Percentiles rank a stretch among this genome's conserved stretches.
Conservation (phyloP, 2,329 filamentous ascomycete species). For the Ceratocystis destructans region DNA sequence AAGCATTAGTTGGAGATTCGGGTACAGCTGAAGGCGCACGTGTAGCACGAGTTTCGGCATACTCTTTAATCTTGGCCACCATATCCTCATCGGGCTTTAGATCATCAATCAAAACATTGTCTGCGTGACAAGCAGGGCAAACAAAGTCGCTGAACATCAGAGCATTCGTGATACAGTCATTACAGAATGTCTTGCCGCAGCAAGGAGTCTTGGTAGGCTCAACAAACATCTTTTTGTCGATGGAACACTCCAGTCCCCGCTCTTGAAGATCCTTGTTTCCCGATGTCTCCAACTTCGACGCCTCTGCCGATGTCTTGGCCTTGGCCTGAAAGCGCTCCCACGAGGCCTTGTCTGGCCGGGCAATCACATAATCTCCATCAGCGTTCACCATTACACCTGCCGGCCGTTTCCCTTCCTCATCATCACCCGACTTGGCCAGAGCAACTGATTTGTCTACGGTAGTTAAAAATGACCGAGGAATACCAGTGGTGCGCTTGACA, state of each 20-base stretch:
- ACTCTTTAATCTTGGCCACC: slow-evolving; percentile 64
- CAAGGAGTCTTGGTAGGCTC: slow-evolving; percentile 98
- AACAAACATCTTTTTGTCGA: slow-evolving; percentile 97
- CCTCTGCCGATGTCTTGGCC: slow-evolving; percentile 69
- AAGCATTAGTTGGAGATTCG: slow-evolving; percentile 24
- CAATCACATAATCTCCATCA: slow-evolving; percentile 93
- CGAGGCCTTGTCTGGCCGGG: slow-evolving; percentile 83
- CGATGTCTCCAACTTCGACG: slow-evolving; percentile 61
- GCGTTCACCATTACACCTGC: slow-evolving; percentile 95
- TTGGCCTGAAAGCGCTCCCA: slow-evolving; percentile 98
- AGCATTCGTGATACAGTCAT: slow-evolving; percentile 98
- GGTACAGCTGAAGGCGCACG: slow-evolving; percentile 23
- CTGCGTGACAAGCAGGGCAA: slow-evolving; percentile 81
- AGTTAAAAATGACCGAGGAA: slow-evolving; percentile 87
- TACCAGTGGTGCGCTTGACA: slow-evolving; percentile 92
- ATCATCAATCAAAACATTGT: slow-evolving; percentile 87
- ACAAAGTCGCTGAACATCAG: slow-evolving; percentile 96
- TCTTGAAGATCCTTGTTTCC: slow-evolving; percentile 80
- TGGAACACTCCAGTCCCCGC: slow-evolving; percentile 77
- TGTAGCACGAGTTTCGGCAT: slow-evolving; percentile 28
- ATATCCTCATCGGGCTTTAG: slow-evolving; percentile 70
- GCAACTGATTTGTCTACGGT: slow-evolving; percentile 84
- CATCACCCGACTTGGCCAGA: slow-evolving; percentile 56
- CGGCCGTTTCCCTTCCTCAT: slow-evolving; percentile 66
- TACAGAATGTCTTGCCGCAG: slow-evolving; percentile 96